Base-by-base conservation (phyloP, 345 rosid species). In the Citrus unshiu region DNA sequence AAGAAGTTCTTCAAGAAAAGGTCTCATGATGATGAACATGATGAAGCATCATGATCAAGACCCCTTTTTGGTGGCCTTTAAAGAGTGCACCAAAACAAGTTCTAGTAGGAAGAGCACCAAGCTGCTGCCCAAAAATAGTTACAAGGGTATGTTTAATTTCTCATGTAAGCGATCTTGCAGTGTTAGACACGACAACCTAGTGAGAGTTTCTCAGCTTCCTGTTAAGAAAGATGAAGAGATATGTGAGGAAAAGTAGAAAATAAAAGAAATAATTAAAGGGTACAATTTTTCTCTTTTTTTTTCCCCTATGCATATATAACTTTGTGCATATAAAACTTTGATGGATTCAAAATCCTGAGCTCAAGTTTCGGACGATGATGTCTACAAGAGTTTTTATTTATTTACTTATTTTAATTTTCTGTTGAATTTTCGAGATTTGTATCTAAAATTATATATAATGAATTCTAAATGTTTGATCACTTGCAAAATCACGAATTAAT, bases 1-100 rank as follows among this genome's bases (percentile, higher is more conserved):
- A 4, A 75, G 78, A 64, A 64, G 71, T 32, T 65, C 49, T 67
- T 66, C 79, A 0, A 54, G 37, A 25, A 78, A 56, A 35, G 29
- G 35, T 35, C 21, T 60, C 1, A 16, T 32, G 25, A 34, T 59
- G 9, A 59, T 59, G 25, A 59, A 9, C 10, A 37, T 34, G 16
- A 39, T 16, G 65, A 39, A 24, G 56, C 37, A 77, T 5, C n/a
- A 60, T 5, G 77, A 72, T 27, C 56, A 25, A 2, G 81, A 78
- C 71, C 81, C 81, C 10, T 78, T 78, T 14, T 25, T 72, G 71
- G 77, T 57, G 4, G 81, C 81, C 43, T 78, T 72, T n/a, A 72
- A 34, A 21, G 72, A 78, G 71, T 78, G 81, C 16, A 78, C 66
- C 39, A 78, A 71, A 35, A 61, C n/a, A 19, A 35, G 39, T 12